A percentile compares a stretch with the other conserved stretches of the same genome.
phyloP scores from a whole-genome alignment of 2,329 filamentous ascomycete genomes.

The Ascocoryne sarcoides region DNA sequence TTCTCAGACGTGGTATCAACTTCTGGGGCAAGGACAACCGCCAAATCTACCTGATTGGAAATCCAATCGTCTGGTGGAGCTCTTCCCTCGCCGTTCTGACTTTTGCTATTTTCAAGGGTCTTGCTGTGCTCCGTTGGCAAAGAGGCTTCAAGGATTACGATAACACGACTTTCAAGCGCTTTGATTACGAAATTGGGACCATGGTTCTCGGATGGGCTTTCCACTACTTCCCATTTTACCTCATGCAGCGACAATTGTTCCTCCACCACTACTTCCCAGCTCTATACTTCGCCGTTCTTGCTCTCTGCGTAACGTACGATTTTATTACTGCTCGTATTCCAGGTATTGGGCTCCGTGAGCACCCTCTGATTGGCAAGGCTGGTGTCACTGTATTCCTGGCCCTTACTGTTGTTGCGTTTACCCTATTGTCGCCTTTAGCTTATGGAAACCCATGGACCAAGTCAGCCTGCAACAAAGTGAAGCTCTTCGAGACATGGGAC shows the following conservation, averaged over 20 bases:
- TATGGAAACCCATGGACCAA: conserved; percentile 96
- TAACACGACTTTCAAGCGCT: conserved; percentile 80
- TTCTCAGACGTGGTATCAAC: conserved; percentile 90
- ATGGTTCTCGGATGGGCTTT: conserved; percentile 90
- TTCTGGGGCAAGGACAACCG: conserved; percentile 95
- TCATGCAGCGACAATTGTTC: conserved; percentile 98
- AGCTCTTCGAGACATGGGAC: conserved; percentile 85
- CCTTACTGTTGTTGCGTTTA: conserved; percentile 66
- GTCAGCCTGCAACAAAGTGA: conserved; percentile 74
- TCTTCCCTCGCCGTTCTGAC: conserved; percentile 68
- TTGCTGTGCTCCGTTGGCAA: conserved; percentile 89
- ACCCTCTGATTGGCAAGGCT: conserved; percentile 65
- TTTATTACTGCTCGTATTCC: conserved; percentile 68
- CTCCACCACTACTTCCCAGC: conserved; percentile 98
- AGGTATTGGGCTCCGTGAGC: conserved; percentile 57
- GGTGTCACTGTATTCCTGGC: conserved; percentile 66
- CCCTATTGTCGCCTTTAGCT: conserved; percentile 76
- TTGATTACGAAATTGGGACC: conserved; percentile 92
- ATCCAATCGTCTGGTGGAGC: conserved; percentile 90
- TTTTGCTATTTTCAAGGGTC: conserved; percentile 76
- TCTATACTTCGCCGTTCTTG: conserved; percentile 87
- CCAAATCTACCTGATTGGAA: conserved; percentile 93
- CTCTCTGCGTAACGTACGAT: conserved; percentile 83
- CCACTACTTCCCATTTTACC: conserved; percentile 97
- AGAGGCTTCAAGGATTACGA: conserved; percentile 82